Percentiles rank a stretch among this genome's conserved stretches.
phyloP scores from a whole-genome alignment of 306 rosid species.

The Mucuna pruriens region DNA sequence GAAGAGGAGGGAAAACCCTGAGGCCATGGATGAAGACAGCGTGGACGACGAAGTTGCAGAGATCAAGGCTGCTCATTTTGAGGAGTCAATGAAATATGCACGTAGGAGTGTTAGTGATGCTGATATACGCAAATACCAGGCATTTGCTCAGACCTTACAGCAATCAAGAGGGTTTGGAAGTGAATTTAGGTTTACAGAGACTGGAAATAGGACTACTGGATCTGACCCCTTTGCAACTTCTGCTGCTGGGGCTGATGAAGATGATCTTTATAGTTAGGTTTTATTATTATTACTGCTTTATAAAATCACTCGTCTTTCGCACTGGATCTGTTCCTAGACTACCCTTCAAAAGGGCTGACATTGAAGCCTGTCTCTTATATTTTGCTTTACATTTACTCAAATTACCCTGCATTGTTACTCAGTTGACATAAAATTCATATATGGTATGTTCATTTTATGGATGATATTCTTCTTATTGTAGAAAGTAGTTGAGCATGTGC shows the following conservation, averaged over 20 bases:
- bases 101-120: slow-evolving; percentile 68
- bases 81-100: slow-evolving; percentile 65
- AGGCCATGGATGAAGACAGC: slow-evolving; percentile 59
- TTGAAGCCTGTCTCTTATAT: background rate
- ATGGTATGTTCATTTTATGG: slow-evolving; percentile 10
- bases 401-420: background rate
- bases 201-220: slow-evolving; percentile 35
- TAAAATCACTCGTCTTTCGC: background rate
- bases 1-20: slow-evolving; percentile 55
- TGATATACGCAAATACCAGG: slow-evolving; percentile 64
- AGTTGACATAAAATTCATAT: slow-evolving; percentile 8
- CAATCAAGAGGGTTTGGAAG: slow-evolving; percentile 63
- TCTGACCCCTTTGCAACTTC: slow-evolving; percentile 53
- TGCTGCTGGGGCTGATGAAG: slow-evolving; percentile 56
- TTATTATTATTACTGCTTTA: background rate
- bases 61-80: slow-evolving; percentile 61
- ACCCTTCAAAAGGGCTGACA: background rate
- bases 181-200: slow-evolving; percentile 58
- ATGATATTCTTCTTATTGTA: background rate
- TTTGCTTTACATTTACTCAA: slow-evolving; percentile 18
- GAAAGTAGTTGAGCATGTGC: background rate
- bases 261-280: slow-evolving; percentile 50
- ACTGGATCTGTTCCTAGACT: background rate
- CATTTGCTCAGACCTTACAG: slow-evolving; percentile 66
- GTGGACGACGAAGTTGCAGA: slow-evolving; percentile 52